Conservation (phyloP, 2,329 filamentous ascomycete genomes). For the Colletotrichum gloeosporioides region DNA sequence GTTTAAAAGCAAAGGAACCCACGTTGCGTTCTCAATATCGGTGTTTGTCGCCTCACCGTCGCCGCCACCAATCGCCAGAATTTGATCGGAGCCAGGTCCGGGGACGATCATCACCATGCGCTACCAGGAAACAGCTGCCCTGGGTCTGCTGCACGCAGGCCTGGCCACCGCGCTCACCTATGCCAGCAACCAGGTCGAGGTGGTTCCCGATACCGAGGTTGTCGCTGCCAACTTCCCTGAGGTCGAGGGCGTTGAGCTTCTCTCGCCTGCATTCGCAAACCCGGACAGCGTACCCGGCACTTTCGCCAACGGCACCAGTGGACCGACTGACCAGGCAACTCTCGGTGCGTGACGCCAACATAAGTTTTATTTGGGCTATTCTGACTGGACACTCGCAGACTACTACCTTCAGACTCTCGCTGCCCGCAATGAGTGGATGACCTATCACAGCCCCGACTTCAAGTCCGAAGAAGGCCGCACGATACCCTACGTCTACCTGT, state of each 20-base stretch:
- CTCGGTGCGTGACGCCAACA: neutral
- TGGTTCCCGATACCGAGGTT: conserved; percentile 25
- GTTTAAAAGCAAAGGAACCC: neutral
- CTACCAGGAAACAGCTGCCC: neutral
- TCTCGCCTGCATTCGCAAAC: conserved; percentile 29
- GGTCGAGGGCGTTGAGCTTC: conserved; percentile 22
- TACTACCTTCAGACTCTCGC: conserved; percentile 27
- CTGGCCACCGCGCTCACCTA: conserved; percentile 26
- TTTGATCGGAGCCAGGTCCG: neutral
- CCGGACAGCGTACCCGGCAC: conserved; percentile 25
- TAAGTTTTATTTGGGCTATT: fast-evolving
- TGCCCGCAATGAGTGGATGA: conserved; percentile 28
- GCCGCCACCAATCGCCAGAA: neutral
- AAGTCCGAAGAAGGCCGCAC: conserved; percentile 28
- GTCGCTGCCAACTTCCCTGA: conserved; percentile 24
- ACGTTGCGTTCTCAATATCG: fast-evolving
- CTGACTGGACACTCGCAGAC: neutral
- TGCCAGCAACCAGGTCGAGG: conserved; percentile 28
- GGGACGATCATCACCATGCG: neutral
- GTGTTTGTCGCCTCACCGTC: neutral
- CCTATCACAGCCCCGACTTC: conserved; percentile 24
- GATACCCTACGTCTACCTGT: conserved; percentile 26
- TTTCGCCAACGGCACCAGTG: conserved; percentile 32
- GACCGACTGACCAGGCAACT: conserved; percentile 28
- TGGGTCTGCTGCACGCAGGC: conserved; percentile 24